phyloP scores from a whole-genome alignment of 768 basidiomycete species.

The Auricularia cornea region DNA sequence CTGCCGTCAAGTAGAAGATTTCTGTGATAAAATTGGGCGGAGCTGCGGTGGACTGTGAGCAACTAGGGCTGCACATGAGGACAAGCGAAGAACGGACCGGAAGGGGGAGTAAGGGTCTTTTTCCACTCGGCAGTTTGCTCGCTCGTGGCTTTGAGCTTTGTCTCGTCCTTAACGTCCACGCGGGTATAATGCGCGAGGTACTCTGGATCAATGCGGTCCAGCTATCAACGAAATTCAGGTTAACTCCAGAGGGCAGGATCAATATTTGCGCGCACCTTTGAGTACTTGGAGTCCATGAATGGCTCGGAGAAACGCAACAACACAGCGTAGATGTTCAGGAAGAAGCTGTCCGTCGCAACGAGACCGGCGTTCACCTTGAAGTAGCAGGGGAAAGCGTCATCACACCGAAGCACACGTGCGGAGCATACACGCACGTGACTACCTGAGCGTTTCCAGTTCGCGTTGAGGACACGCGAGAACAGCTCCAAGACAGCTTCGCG shows the following conservation, averaged over 20 bases:
- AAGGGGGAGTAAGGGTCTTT: conserved; percentile 30
- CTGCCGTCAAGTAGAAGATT: conserved; percentile 81
- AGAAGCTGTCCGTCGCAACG: conserved; percentile 85
- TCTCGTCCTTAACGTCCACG: conserved; percentile 79
- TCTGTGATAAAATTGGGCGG: conserved; percentile 91
- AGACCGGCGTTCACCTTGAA: conserved; percentile 83
- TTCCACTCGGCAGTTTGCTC: conserved; percentile 76
- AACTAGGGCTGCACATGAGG: not conserved
- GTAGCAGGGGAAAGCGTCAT: no score
- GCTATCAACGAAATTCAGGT: conserved; percentile 36
- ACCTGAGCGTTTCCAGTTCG: conserved; percentile 85
- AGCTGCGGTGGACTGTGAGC: conserved; percentile 32
- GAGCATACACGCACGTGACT: conserved; percentile 56
- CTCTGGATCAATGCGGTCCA: conserved; percentile 81
- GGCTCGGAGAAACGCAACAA: conserved; percentile 84
- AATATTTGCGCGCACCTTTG: no score
- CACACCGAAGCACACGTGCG: not conserved
- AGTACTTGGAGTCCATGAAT: conserved; percentile 86
- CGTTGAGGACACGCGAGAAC: conserved; percentile 61
- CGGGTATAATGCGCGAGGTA: conserved; percentile 69
- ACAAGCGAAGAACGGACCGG: not conserved
- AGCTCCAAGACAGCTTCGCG: conserved; percentile 78
- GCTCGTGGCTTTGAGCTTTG: conserved; percentile 85
- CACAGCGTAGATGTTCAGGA: conserved; percentile 82
- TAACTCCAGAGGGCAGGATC: no score